Evolutionary conservation across 129 eudicot genomes (phyloP), one percentile per base, ranked within the genome.

Genomic region (Artemisia tridentata): DNA sequence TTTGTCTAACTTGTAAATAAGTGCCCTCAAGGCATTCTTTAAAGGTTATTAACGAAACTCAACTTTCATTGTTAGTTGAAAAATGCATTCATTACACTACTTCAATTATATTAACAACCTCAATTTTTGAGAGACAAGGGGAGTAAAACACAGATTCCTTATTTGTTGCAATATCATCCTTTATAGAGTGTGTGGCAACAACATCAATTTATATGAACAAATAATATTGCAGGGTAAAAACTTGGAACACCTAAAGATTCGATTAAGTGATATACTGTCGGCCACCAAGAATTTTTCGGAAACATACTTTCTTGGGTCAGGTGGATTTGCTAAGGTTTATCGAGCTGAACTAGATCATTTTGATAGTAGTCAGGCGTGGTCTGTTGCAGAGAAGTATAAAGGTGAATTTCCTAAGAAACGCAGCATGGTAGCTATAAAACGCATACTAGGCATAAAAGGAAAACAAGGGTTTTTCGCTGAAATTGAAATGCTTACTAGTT

Each of bases 401-500:
- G 7, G 29, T 41, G 67, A 27, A 16, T 25, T 0, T 14, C 58
- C 34, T 14, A n/a, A 47, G 47, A 47, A 48, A 13, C 0, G 67
- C 23, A 5, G 21, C 7, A 27, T 17, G 11, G 51, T 60, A 18
- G 68, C 52, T 23, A 16, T 31, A 60, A 48, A 21, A 34, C 17
- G 69, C 13, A 10, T 16, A 11, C 0, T 68, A 14, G 25, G 16
- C 4, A 25, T 23, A 7, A 17, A 23, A 23, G 10, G 56, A 11
- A 29, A 64, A 62, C 11, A 48, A 15, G 51, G 51, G 8, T 47
- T 47, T 43, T 4, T 72, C 14, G n/a, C 52, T 2, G 60, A 61
- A 21, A 49, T 72, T 34, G 50, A 72, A 17, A 19, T 60, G 50
- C 69, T 64, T 51, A 15, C 13, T 34, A 29, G 46, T n/a, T 68